A percentile compares a stretch with the other conserved stretches of the same genome.
Conservation (phyloP, 371 early-diverging fungal genomes). For the Catenaria anguillulae region DNA sequence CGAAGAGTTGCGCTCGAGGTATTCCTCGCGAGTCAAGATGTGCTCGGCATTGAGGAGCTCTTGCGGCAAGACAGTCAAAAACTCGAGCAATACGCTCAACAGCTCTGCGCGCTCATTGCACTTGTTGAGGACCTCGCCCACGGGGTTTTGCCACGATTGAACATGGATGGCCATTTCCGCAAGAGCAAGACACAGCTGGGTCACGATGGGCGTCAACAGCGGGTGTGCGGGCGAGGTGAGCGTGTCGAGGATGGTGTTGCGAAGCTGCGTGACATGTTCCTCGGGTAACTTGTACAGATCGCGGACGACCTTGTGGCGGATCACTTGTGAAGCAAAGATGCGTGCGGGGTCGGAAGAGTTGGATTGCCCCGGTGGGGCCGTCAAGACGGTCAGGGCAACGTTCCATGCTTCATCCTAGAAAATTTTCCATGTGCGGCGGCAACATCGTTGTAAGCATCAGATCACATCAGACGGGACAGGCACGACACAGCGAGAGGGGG, state of each 20-base stretch:
- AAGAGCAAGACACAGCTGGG: conserved; percentile 69
- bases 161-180: conserved; percentile 77
- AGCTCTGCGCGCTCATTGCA: conserved; percentile 25
- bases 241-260: conserved; percentile 60
- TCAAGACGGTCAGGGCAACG: conserved; percentile 73
- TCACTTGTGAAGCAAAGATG: conserved; percentile 83
- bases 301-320: conserved; percentile 74
- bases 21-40: conserved; percentile 55
- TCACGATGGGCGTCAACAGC: conserved; percentile 34
- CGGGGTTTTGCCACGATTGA: conserved; percentile 56
- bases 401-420: conserved; percentile 15
- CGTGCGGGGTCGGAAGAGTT: conserved; percentile 39
- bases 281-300: conserved; percentile 54
- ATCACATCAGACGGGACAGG: too few species aligned
- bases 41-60: conserved; percentile 49
- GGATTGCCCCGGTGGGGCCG: conserved; percentile 45
- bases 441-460: too few species aligned
- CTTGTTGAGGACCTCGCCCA: conserved; percentile 22
- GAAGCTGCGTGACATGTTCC: conserved; percentile 41
- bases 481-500: too few species aligned
- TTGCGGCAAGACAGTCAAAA: conserved; percentile 72
- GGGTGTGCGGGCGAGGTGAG: conserved; percentile 35
- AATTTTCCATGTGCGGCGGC: not conserved
- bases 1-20: conserved; percentile 30
- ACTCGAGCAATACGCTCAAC: conserved; percentile 50